Percentiles rank a stretch among this genome's conserved stretches.
These are phyloP conservation scores for Oryza glumipatula DNA, from an alignment of 176 grass and related monocot species.

Conservation along the genomic window DNA sequence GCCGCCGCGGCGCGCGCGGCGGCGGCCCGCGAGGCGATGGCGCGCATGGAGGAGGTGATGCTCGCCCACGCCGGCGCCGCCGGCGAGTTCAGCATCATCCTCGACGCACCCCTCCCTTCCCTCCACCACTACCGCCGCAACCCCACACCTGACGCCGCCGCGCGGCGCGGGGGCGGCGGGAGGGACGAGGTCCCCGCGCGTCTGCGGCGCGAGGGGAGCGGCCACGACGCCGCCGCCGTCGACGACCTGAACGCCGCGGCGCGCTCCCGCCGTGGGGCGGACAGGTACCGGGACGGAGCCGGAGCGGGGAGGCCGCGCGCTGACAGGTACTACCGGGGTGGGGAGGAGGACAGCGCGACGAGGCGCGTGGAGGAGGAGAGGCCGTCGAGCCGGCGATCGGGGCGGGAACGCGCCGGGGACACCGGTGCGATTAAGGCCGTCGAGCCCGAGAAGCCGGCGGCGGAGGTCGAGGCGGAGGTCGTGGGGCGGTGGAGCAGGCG, in stretches of 20 bases:
- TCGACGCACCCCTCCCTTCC: constrained; percentile 49
- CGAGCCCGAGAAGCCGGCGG: not conserved
- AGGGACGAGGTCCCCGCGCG: constrained; percentile 33
- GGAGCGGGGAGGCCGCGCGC: not conserved
- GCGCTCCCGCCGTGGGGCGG: not conserved
- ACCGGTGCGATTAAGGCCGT: not conserved
- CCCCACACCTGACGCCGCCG: not conserved
- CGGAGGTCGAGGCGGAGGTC: constrained; percentile 18
- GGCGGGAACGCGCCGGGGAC: not conserved
- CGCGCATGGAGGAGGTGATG: constrained; percentile 61
- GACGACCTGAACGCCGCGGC: not conserved
- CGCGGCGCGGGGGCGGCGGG: not conserved
- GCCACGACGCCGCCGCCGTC: not conserved
- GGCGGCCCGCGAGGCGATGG: constrained; percentile 49
- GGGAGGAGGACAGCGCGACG: constrained; percentile 20
- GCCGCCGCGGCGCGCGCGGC: constrained; percentile 5
- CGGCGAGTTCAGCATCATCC: constrained; percentile 55
- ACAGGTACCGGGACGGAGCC: too few species aligned
- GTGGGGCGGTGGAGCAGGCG: constrained; percentile 33
- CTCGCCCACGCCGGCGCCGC: constrained; percentile 51
- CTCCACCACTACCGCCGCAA: constrained; percentile 48
- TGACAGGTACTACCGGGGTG: not conserved
- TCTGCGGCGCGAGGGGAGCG: constrained; percentile 41
- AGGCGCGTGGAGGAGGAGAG: constrained; percentile 28
- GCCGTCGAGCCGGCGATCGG: not conserved